Evolutionary conservation across 768 basidiomycete species (phyloP).

Genomic region (Mycena amicta): DNA sequence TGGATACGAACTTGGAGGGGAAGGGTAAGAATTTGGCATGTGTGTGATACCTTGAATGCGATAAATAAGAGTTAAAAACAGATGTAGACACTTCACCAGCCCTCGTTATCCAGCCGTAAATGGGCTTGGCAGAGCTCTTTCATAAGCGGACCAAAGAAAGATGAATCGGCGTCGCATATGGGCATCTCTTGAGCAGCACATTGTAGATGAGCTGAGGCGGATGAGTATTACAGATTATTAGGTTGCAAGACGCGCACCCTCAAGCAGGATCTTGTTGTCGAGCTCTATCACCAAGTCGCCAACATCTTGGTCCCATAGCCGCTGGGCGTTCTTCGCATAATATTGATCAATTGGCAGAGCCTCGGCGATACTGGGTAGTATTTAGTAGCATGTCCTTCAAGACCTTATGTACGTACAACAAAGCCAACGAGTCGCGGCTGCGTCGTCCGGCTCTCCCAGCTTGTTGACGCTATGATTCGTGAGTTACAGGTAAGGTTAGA

Average conservation of each 20-base stretch:
- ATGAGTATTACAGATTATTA: neutral
- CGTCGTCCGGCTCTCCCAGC: conserved; percentile 85
- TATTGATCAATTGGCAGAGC: conserved; percentile 71
- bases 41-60: conserved; percentile 77
- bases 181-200: conserved; percentile 91
- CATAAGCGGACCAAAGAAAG: conserved; percentile 72
- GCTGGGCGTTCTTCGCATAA: conserved; percentile 68
- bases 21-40: conserved; percentile 79
- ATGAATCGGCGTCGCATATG: conserved; percentile 59
- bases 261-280: conserved; percentile 72
- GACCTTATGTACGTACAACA: conserved; percentile 42
- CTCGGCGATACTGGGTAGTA: conserved; percentile 70
- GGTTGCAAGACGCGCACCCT: conserved; percentile 40
- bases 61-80: neutral
- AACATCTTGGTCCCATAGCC: conserved; percentile 64
- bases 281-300: conserved; percentile 73
- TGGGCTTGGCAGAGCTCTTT: conserved; percentile 60
- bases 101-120: conserved; percentile 72
- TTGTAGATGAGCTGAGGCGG: conserved; percentile 67
- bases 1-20: conserved; percentile 71
- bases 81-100: conserved; percentile 60
- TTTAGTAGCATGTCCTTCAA: too few species aligned
- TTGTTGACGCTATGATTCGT: conserved; percentile 83
- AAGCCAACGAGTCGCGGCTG: conserved; percentile 74
- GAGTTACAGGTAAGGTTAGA: too few species aligned